These are phyloP conservation scores for Phialophora expanda DNA, from an alignment of 2,329 filamentous ascomycete species.

Conservation along the genomic window DNA sequence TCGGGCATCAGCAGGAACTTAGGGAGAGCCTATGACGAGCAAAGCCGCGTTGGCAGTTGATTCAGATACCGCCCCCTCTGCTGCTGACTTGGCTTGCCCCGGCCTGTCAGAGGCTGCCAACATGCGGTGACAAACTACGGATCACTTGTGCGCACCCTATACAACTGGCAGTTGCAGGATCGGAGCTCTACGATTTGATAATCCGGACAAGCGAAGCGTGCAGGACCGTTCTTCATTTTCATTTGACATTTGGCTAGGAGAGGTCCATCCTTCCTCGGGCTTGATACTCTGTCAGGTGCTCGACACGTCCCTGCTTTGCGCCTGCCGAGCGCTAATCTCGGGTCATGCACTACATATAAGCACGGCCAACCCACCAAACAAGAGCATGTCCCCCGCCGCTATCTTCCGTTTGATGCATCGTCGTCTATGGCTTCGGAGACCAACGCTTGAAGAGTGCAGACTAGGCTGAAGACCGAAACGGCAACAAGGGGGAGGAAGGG, in stretches of 20 bases:
- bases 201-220: constrained; percentile 17
- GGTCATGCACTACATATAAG: constrained; percentile 15
- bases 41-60: background rate
- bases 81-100: constrained; percentile 20
- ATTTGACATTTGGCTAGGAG: constrained; percentile 25
- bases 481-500: background rate
- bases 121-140: constrained; percentile 32
- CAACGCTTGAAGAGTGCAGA: constrained; percentile 9
- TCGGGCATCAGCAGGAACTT: constrained; percentile 24
- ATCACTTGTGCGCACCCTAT: constrained; percentile 6
- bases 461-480: background rate
- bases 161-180: background rate
- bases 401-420: constrained; percentile 13
- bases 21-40: constrained; percentile 12
- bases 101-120: constrained; percentile 33
- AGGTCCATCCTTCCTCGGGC: constrained; percentile 28
- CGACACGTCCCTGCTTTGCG: constrained; percentile 8
- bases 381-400: constrained; percentile 15
- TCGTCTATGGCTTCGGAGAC: constrained; percentile 13
- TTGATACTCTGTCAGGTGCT: constrained; percentile 23
- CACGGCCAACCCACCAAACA: constrained; percentile 12
- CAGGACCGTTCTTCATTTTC: constrained; percentile 18
- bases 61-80: constrained; percentile 34
- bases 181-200: constrained; percentile 5
- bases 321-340: constrained; percentile 5